Conservation (phyloP, 176 grass and related monocot species). For the Cocos nucifera region DNA sequence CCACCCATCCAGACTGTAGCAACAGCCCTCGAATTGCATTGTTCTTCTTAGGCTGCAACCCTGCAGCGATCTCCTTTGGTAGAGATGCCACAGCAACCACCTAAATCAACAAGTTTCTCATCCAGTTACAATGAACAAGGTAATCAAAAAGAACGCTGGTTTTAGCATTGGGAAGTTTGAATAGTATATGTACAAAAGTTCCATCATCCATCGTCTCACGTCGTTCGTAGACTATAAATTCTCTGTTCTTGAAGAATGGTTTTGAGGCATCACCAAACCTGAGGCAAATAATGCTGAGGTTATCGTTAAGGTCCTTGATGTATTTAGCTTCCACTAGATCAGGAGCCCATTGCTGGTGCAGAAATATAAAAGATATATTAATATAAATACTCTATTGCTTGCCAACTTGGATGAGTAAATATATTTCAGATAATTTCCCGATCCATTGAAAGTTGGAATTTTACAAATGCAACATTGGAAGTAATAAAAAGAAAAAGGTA, state of each 20-base stretch:
- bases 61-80: slow-evolving; percentile 91
- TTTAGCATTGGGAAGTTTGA: no score
- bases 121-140: no score
- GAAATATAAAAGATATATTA: no score
- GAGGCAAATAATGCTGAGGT: slow-evolving; percentile 87
- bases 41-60: slow-evolving; percentile 55
- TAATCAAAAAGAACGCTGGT: no score
- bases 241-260: slow-evolving; percentile 58
- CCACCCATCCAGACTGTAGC: slow-evolving; percentile 95
- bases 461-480: no score
- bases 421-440: no score
- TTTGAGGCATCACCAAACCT: slow-evolving; percentile 69
- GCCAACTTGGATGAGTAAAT: no score
- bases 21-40: slow-evolving; percentile 48
- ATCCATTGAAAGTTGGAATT: no score
- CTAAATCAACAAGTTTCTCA: background rate
- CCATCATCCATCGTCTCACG: slow-evolving; percentile 96
- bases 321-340: slow-evolving; percentile 71
- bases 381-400: no score
- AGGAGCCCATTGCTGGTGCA: slow-evolving; percentile 77
- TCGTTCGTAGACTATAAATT: slow-evolving; percentile 88
- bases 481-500: no score
- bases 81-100: slow-evolving; percentile 89
- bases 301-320: slow-evolving; percentile 65
- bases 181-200: slow-evolving; percentile 40